Conservation (phyloP, 169 alveolate genomes). For the Toxoplasma gondii region DNA sequence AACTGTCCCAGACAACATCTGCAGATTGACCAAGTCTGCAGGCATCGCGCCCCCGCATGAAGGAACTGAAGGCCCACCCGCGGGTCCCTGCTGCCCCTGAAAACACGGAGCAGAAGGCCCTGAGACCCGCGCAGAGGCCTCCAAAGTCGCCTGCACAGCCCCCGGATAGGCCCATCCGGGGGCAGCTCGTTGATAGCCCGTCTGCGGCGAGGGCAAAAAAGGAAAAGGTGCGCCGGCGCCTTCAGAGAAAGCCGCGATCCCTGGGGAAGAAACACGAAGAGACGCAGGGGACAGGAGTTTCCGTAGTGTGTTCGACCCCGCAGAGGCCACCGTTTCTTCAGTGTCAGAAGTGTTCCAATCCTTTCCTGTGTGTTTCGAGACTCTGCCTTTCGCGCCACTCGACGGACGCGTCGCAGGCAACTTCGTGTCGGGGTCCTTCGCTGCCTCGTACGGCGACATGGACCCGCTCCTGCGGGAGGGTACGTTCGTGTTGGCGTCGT, state of each 20-base stretch:
- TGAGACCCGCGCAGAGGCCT: background rate
- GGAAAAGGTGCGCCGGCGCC: conserved; percentile 18
- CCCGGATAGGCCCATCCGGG: conserved; percentile 5
- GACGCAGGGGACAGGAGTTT: background rate
- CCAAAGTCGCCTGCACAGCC: conserved; percentile 27
- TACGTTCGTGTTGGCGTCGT: background rate
- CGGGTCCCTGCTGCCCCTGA: background rate
- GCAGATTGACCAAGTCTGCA: background rate
- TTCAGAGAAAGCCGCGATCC: background rate
- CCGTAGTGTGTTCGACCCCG: background rate
- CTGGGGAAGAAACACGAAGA: conserved; percentile 10
- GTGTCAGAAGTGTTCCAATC: background rate
- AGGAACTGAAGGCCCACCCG: background rate
- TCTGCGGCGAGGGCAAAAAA: conserved; percentile 18
- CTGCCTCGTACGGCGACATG: no score
- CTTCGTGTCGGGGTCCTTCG: no score
- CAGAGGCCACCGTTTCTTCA: background rate
- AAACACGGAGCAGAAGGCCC: background rate
- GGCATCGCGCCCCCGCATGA: background rate
- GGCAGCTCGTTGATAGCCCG: conserved; percentile 20
- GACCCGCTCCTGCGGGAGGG: no score
- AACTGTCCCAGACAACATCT: conserved; percentile 9
- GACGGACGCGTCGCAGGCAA: no score
- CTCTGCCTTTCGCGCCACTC: background rate
- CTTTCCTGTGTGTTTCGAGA: background rate